Base-by-base conservation (phyloP, 805 yeast genomes). In the Zygosaccharomyces lentus region DNA sequence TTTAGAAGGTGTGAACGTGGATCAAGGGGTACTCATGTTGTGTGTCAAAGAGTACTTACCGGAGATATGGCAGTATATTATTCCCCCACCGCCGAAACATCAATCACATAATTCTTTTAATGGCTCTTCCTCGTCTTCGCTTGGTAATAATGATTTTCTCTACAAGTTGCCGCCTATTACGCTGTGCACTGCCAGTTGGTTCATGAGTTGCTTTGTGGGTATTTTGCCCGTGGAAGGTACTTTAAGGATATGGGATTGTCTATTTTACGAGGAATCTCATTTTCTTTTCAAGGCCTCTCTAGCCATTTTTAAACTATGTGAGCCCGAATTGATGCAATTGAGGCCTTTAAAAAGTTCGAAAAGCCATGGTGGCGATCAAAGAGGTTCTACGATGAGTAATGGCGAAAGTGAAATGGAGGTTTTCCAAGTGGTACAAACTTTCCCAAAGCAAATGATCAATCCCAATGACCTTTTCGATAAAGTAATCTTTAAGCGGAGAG, bases 121-220 rank as follows among this genome's bases (percentile, higher is more conserved):
- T 19, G 40, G 40, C 9, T 21, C 34, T 34, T 26, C 32, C 15
- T 19, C 27, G 8, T 30, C 44, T 29, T 29, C 46, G 6, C 40
- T 54, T 15, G 50, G 52, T 8, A 62, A 53, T 25, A 59, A 70
- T 37, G 72, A 76, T 58, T 81, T 87, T 49, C 72, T 91, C 26
- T 74, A 79, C 12, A 82, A 84, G 54, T 68, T 90, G 36, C 98
- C 99, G 1, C 96, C 97, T 1, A 77, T 93, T 3, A 86, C 96
- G 1, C 73, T 93, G 37, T 93, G 95, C 54, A 93, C 98, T 0
- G 91, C 96, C 0, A 82, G 96, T 45, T 93, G 99, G 99, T 93
- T 93, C 61, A 91, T 93, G 98, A 86, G 96, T 57, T 78, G 87
- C n/a, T 93, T 86, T 66, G 88, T 93, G 29, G 96, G 96, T 0